A percentile compares a stretch with the other conserved stretches of the same genome.
Evolutionary conservation across 176 grass and related monocot species (phyloP).

Genomic region (Eragrostis curvula): DNA sequence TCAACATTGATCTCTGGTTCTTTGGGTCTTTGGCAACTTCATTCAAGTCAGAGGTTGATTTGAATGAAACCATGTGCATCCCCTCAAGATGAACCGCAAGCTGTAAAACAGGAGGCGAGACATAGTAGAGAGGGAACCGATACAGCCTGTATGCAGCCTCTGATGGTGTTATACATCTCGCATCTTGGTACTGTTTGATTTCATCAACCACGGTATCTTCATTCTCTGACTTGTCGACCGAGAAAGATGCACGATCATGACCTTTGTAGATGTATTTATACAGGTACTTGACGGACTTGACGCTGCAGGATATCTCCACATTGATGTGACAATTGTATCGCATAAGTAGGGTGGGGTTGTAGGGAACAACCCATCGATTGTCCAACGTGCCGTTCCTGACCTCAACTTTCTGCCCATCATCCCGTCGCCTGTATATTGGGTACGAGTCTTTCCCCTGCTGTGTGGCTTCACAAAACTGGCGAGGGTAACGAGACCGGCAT

Average conservation of each 20-base stretch:
- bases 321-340: background rate
- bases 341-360: background rate
- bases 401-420: background rate
- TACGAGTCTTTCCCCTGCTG: slow-evolving; percentile 1
- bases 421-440: background rate
- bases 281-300: background rate
- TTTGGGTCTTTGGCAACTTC: background rate
- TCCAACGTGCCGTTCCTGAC: background rate
- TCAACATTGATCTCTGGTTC: background rate
- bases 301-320: background rate
- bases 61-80: background rate
- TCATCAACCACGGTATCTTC: background rate
- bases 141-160: background rate
- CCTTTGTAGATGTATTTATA: background rate
- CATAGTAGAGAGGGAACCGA: background rate
- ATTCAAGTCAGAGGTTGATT: background rate
- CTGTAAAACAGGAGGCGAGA: background rate
- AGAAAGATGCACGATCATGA: background rate
- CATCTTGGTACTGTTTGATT: background rate
- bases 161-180: background rate
- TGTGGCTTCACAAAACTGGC: background rate
- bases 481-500: background rate
- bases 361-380: background rate
- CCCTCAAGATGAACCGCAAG: background rate
- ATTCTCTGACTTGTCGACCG: background rate